Evolutionary conservation across 2,329 filamentous ascomycete genomes (phyloP), one percentile per base, ranked within the genome.

Genomic region (Fusarium tanahbumbuense): DNA sequence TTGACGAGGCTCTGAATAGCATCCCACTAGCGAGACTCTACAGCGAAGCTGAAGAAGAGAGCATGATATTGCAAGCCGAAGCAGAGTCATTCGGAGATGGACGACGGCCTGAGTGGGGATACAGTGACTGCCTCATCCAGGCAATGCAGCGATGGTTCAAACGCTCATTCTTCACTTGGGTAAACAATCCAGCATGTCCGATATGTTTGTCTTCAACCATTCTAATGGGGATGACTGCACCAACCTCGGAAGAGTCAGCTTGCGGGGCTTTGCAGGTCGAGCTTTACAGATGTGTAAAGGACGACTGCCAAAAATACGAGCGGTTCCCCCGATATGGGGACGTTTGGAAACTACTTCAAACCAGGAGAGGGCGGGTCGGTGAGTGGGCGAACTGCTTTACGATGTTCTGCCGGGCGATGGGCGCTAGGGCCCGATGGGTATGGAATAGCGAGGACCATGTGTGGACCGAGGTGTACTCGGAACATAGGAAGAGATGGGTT

Each of bases 301-400:
- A 87, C 2, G 85, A 86, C 47, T 99, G 95, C 80, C 88, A 89
- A 50, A 87, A 89, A 25, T 93, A 91, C 76, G 95, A 98, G 79
- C 89, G 95, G 68, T 99, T 98, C 73, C 94, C 96, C 37, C 89
- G 96, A 66, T 98, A 97, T 79, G 95, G 93, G 63, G 95, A 99
- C 78, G 95, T 97, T 27, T 98, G 97, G 90, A 91, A 94, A 50
- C 82, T 98, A 63, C 83, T 99, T 44, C 92, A 98, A 80, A 97
- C 93, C 25, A 87, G 93, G 73, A 88, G 92, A 73, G 96, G 96
- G 34, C 90, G 96, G 73, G 91, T 91, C 64, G 96, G 96, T 66
- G 96, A 99, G 83, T 98, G 96, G 94, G 94, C 93, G 71, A 98
- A 98, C 82, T 98, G 94, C 85, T 99, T 99, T 83, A 95, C 92